phyloP scores from a whole-genome alignment of 176 grass and related monocot species.

The Juncus effusus region DNA sequence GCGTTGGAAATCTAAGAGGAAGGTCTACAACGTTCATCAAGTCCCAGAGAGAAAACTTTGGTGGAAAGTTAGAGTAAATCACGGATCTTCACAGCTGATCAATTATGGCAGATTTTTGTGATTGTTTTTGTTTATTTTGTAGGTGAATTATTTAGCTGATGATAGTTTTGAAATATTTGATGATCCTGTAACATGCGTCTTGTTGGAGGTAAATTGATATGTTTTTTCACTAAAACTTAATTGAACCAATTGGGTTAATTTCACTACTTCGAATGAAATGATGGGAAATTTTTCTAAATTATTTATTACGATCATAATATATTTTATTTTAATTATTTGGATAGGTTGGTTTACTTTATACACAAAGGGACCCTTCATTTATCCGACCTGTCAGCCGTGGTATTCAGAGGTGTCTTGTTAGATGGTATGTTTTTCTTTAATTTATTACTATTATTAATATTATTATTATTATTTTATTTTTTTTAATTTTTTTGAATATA shows the following conservation, averaged over 20 bases:
- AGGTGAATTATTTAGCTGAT: slow-evolving; percentile 93
- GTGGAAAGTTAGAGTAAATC: too few species aligned
- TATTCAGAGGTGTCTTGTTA: slow-evolving; percentile 77
- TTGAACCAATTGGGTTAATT: background rate
- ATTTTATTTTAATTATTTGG: background rate
- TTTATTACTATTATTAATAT: background rate
- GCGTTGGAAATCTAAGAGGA: too few species aligned
- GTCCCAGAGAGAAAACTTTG: too few species aligned
- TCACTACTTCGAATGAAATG: slow-evolving; percentile 16
- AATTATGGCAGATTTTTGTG: background rate
- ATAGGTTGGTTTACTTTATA: slow-evolving; percentile 91
- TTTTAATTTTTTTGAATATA: slow-evolving; percentile 15
- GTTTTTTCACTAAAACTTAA: too few species aligned
- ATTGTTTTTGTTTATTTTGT: slow-evolving; percentile 13
- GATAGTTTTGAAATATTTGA: slow-evolving; percentile 90
- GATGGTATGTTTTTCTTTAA: slow-evolving; percentile 51
- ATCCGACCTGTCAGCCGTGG: slow-evolving; percentile 74
- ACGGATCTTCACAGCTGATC: too few species aligned
- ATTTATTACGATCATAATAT: too few species aligned
- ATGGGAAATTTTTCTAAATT: slow-evolving; percentile 15
- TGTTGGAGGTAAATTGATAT: slow-evolving; percentile 57
- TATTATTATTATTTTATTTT: background rate
- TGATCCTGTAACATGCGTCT: slow-evolving; percentile 69
- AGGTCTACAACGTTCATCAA: too few species aligned
- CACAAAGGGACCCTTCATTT: slow-evolving; percentile 87